A percentile compares a stretch with the other conserved stretches of the same genome.
These are phyloP conservation scores for Periconia sp. DNA, from an alignment of 2,329 filamentous ascomycete genomes.

Conservation along the genomic window DNA sequence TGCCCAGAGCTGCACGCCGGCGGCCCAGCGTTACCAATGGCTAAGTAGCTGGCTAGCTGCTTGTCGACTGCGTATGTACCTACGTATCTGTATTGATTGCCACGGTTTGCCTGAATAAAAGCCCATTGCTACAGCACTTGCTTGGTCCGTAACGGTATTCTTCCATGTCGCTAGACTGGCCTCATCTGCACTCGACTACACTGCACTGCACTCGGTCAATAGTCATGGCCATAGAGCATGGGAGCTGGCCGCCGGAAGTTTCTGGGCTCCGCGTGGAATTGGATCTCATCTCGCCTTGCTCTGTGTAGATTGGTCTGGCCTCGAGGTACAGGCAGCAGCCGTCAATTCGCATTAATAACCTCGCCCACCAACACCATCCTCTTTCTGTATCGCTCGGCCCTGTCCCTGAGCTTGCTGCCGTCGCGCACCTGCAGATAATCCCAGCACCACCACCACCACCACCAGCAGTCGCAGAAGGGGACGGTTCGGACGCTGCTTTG, in stretches of 20 bases:
- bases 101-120: neutral
- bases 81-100: neutral
- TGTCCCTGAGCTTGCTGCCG: slow-evolving; percentile 9
- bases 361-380: slow-evolving; percentile 1
- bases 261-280: too few relatives aligned
- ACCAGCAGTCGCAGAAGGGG: slow-evolving; percentile 17
- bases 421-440: neutral
- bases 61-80: neutral
- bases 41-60: neutral
- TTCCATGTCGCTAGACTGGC: slow-evolving; percentile 11
- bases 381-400: slow-evolving; percentile 4
- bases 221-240: too few relatives aligned
- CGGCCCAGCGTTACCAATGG: slow-evolving; percentile 6
- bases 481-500: slow-evolving; percentile 23
- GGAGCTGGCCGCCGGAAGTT: neutral
- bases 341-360: neutral
- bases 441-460: slow-evolving; percentile 5
- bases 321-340: slow-evolving; percentile 14
- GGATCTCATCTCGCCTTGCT: slow-evolving; percentile 14
- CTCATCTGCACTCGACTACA: slow-evolving; percentile 10
- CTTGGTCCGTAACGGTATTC: neutral
- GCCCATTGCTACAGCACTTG: neutral
- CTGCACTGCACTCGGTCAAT: slow-evolving; percentile 5
- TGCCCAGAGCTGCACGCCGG: slow-evolving; percentile 4
- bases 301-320: slow-evolving; percentile 14